Evolutionary conservation across 306 rosid species (phyloP).

Genomic region (Trifolium subterraneum): DNA sequence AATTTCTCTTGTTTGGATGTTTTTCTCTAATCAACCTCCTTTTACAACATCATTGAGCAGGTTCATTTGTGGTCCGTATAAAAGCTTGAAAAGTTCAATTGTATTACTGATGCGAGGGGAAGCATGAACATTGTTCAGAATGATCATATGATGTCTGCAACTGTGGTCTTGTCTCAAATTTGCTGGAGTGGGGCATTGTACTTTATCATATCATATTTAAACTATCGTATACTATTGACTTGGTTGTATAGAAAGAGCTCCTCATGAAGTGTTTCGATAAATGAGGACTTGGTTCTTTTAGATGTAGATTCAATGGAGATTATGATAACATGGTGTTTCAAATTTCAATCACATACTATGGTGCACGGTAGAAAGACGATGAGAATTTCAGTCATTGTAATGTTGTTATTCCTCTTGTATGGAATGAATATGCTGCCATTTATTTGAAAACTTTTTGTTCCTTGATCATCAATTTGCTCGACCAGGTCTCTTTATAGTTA

Average conservation of each 20-base stretch:
- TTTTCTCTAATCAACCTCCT: constrained; percentile 20
- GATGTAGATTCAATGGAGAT: constrained; percentile 31
- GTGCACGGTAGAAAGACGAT: constrained; percentile 27
- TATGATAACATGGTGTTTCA: constrained; percentile 9
- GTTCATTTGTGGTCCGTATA: constrained; percentile 93
- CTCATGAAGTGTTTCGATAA: constrained; percentile 29
- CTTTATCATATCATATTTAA: constrained; percentile 3
- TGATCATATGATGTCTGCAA: constrained; percentile 28
- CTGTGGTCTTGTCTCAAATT: constrained; percentile 17
- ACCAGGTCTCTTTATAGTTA: neutral
- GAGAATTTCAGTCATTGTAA: constrained; percentile 37
- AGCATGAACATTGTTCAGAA: constrained; percentile 38
- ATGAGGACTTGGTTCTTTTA: constrained; percentile 30
- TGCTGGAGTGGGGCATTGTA: constrained; percentile 36
- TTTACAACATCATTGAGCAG: constrained; percentile 52
- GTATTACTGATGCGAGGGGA: constrained; percentile 30
- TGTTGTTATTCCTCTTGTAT: constrained; percentile 13
- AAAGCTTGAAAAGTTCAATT: constrained; percentile 62
- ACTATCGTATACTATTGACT: constrained; percentile 35
- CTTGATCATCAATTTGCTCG: constrained; percentile 9
- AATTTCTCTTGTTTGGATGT: constrained; percentile 24
- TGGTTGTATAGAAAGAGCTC: constrained; percentile 45
- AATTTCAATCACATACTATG: neutral
- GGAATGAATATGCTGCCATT: constrained; percentile 36
- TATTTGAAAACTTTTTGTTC: constrained; percentile 6